Percentiles rank a stretch among this genome's conserved stretches.
Evolutionary conservation across 164 flowering plant genomes (phyloP).

Genomic region (Macadamia tetraphylla): DNA sequence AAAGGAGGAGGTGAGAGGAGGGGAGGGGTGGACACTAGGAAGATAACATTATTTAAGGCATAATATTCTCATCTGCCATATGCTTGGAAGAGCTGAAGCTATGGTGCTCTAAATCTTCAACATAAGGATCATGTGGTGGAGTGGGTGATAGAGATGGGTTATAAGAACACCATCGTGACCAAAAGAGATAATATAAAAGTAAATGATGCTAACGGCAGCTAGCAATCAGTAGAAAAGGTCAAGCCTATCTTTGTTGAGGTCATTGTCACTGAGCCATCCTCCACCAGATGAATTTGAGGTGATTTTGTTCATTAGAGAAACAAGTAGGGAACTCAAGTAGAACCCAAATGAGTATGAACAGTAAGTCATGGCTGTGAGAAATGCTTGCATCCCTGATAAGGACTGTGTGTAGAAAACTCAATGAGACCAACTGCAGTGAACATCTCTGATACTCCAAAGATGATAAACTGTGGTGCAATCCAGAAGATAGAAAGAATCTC

Average conservation of each 20-base stretch:
- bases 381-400: conserved; percentile 60
- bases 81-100: conserved; percentile 28
- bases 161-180: conserved; percentile 57
- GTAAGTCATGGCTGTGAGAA: conserved; percentile 61
- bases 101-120: conserved; percentile 15
- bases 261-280: conserved; percentile 61
- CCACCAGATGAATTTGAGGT: conserved; percentile 27
- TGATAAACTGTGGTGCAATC: conserved; percentile 58
- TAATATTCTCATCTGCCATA: conserved; percentile 19
- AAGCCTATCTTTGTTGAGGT: conserved; percentile 59
- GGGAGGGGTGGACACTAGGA: not conserved
- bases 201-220: conserved; percentile 50
- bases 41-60: conserved; percentile 20
- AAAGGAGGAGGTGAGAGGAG: conserved; percentile 2
- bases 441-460: conserved; percentile 70
- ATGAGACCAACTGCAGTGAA: conserved; percentile 69
- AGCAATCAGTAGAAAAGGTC: conserved; percentile 72
- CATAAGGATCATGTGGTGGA: conserved; percentile 20
- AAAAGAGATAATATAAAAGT: conserved; percentile 59
- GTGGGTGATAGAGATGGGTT: conserved; percentile 27
- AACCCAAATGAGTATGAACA: conserved; percentile 73
- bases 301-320: conserved; percentile 52
- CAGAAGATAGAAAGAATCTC: conserved; percentile 46
- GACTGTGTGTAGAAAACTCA: conserved; percentile 70
- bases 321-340: conserved; percentile 56